phyloP scores from a whole-genome alignment of 73 alveolate species.

The Symbiodinium natans region DNA sequence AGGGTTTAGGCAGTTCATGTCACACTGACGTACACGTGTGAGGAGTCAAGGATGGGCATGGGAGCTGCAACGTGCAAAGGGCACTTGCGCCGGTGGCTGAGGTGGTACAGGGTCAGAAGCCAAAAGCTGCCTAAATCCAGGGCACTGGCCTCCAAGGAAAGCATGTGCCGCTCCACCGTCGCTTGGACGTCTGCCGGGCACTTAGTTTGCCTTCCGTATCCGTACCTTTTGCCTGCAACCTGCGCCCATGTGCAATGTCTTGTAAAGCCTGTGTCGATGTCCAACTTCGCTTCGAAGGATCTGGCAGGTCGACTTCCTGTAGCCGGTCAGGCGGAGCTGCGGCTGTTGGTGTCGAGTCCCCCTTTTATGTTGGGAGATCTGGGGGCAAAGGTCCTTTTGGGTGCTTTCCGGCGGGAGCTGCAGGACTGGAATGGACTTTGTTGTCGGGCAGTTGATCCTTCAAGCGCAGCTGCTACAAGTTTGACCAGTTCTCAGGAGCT shows the following conservation, averaged over 20 bases:
- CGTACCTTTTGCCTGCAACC: no score
- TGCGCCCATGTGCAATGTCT: no score
- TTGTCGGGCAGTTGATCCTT: not conserved
- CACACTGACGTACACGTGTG: no score
- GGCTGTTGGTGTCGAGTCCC: not conserved
- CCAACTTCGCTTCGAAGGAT: not conserved
- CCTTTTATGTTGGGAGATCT: not conserved
- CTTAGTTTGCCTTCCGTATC: not conserved
- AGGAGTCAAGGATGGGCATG: slow-evolving; percentile 94
- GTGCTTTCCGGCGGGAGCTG: slow-evolving; percentile 82
- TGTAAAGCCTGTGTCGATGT: no score
- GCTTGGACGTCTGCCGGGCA: slow-evolving; percentile 54
- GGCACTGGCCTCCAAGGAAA: slow-evolving; percentile 19
- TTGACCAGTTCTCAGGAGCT: slow-evolving; percentile 3
- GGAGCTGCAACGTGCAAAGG: slow-evolving; percentile 74
- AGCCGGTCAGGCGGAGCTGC: slow-evolving; percentile 54
- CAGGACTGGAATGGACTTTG: not conserved
- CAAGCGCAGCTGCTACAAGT: not conserved
- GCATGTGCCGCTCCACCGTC: slow-evolving; percentile 86
- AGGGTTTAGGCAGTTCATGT: no score
- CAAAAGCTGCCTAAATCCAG: not conserved
- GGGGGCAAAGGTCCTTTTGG: slow-evolving; percentile 23
- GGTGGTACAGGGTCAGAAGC: not conserved
- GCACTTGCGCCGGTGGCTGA: slow-evolving; percentile 40
- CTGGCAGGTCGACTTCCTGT: slow-evolving; percentile 65